Conservation (phyloP, 306 rosid species). For the Vicia faba region DNA sequence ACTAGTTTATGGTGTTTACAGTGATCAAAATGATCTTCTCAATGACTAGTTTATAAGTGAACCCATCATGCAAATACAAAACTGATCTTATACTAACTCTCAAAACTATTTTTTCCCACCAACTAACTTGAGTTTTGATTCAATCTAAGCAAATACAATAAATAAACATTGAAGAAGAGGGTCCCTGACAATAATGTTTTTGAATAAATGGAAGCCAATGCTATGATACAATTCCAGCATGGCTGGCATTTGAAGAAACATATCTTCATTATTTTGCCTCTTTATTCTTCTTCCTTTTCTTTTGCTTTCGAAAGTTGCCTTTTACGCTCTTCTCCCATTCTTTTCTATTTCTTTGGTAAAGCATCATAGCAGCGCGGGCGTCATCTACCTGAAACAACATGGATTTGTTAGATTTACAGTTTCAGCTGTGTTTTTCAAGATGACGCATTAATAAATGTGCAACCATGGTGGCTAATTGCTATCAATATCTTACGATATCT, state of each 20-base stretch:
- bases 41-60: background rate
- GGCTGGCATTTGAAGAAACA: slow-evolving; percentile 32
- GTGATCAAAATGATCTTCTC: background rate
- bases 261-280: slow-evolving; percentile 52
- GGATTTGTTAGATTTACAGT: too few species aligned
- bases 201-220: slow-evolving; percentile 6
- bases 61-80: slow-evolving; percentile 1
- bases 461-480: too few species aligned
- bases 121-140: slow-evolving; percentile 24
- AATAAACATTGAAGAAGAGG: slow-evolving; percentile 10
- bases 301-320: slow-evolving; percentile 67
- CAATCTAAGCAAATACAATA: slow-evolving; percentile 34
- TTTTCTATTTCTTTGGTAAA: slow-evolving; percentile 72
- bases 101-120: background rate
- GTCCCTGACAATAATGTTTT: slow-evolving; percentile 15
- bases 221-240: slow-evolving; percentile 37
- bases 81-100: slow-evolving; percentile 11
- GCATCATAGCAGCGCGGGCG: slow-evolving; percentile 93
- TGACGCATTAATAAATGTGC: background rate
- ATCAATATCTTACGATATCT: too few species aligned
- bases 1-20: background rate
- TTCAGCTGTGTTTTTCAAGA: too few species aligned
- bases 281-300: slow-evolving; percentile 66
- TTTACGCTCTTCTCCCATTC: slow-evolving; percentile 77
- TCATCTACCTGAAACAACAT: slow-evolving; percentile 62